Percentiles rank a stretch among this genome's conserved stretches.
Evolutionary conservation across 148 eudicot genomes (phyloP).

Genomic region (Limonium bicolor): DNA sequence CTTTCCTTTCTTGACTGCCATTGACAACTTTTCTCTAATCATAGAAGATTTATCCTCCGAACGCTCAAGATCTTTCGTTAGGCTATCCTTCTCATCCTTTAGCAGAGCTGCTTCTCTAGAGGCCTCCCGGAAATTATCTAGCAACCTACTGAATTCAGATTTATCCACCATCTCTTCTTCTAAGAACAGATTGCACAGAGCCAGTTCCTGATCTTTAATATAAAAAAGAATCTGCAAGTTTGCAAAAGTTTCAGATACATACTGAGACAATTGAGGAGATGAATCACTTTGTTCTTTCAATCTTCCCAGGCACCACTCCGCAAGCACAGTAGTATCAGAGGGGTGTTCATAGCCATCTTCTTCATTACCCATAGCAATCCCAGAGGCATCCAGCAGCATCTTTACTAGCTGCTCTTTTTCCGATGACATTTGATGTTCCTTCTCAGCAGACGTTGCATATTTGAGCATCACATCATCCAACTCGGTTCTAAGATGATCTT

Average conservation of each 20-base stretch:
- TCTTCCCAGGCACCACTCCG: slow-evolving; percentile 37
- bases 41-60: slow-evolving; percentile 69
- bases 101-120: slow-evolving; percentile 37
- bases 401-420: slow-evolving; percentile 43
- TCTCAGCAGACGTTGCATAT: slow-evolving; percentile 23
- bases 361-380: slow-evolving; percentile 18
- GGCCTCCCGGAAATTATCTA: slow-evolving; percentile 24
- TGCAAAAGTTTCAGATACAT: slow-evolving; percentile 27
- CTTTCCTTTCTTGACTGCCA: slow-evolving; percentile 97
- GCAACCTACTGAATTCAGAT: slow-evolving; percentile 27
- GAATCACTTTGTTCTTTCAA: slow-evolving; percentile 27
- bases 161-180: slow-evolving; percentile 39
- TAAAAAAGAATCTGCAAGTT: slow-evolving; percentile 47
- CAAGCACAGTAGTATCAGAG: slow-evolving; percentile 25
- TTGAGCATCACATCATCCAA: slow-evolving; percentile 35
- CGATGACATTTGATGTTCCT: slow-evolving; percentile 28
- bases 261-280: slow-evolving; percentile 20
- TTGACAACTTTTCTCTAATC: slow-evolving; percentile 73
- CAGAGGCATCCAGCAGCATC: slow-evolving; percentile 54
- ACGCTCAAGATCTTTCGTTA: slow-evolving; percentile 50
- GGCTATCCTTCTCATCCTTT: slow-evolving; percentile 38
- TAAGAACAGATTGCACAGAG: slow-evolving; percentile 32
- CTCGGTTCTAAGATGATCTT: slow-evolving; percentile 33
- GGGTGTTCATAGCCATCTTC: slow-evolving; percentile 9
- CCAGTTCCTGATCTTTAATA: slow-evolving; percentile 40